Base-by-base conservation (phyloP, 257 asterid species). In the Phtheirospermum japonicum region DNA sequence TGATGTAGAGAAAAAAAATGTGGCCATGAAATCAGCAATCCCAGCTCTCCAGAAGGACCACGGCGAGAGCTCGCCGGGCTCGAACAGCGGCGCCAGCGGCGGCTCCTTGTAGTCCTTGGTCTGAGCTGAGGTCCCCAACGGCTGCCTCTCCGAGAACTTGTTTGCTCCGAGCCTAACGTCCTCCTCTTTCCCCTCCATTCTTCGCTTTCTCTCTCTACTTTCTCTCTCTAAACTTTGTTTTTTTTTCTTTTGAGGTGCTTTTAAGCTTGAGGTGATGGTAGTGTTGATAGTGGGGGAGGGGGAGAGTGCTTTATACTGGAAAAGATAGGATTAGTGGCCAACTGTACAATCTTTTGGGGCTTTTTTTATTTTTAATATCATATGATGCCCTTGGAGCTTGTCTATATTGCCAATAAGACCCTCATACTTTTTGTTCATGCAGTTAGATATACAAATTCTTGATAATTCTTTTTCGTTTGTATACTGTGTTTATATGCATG, bases 181-280 rank as follows among this genome's bases (percentile, higher is more conserved):
- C 74, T 84, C 90, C 58, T 87, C 95, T 72, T 76, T 87, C 66
- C 91, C 91, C 68, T 83, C 95, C 95, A 81, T 83, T 71, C 12
- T 2, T 26, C 18, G 60, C 43, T n/a, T n/a, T n/a, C n/a, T n/a
- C n/a, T n/a, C n/a, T n/a, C n/a, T n/a, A n/a, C n/a, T 19, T 8
- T 26, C 19, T 59, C 48, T 63, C 59, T 51, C 60, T 19, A 0
- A 60, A 70, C 7, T 1, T 31, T 55, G 57, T 23, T 48, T 16
- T 71, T n/a, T n/a, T n/a, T n/a, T n/a, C 71, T 45, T 5, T 30
- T 59, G 34, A 45, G 51, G 19, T 45, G 28, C 26, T 67, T 42
- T 45, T 20, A 5, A 1, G 33, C 50, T 6, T 6, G 36, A 58
- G 56, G 19, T 61, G 64, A 32, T 45, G 16, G 55, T 67, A 48